Evolutionary conservation across 768 basidiomycete genomes (phyloP).

Genomic region (Tricholoma saponaceum): DNA sequence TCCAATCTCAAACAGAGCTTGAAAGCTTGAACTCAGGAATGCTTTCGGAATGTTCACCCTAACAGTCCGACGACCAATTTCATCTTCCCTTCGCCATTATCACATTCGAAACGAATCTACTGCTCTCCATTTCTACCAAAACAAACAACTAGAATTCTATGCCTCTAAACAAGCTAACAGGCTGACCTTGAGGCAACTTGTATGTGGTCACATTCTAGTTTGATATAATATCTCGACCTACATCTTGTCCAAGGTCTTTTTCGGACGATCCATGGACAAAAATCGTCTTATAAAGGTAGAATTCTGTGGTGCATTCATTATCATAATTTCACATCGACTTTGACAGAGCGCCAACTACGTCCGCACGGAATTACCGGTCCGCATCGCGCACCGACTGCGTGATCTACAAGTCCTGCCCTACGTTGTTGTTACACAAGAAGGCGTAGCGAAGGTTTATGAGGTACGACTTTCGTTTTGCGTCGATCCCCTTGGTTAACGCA

Average conservation of each 20-base stretch:
- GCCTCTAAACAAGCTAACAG: conserved; percentile 69
- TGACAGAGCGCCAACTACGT: conserved; percentile 85
- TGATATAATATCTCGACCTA: not conserved
- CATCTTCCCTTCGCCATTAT: not conserved
- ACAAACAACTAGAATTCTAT: conserved; percentile 77
- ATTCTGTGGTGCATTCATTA: not conserved
- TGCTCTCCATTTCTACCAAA: conserved; percentile 73
- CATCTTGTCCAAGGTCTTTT: conserved; percentile 58
- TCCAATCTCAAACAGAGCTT: too few species aligned
- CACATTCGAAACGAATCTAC: conserved; percentile 23
- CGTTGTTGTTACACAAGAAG: conserved; percentile 82
- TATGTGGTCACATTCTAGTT: conserved; percentile 26
- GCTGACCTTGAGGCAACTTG: conserved; percentile 76
- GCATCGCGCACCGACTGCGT: conserved; percentile 82
- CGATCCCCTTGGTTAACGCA: not conserved
- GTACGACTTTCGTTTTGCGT: conserved; percentile 35
- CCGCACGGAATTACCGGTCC: conserved; percentile 81
- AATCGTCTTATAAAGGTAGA: conserved; percentile 73
- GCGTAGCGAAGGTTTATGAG: conserved; percentile 80
- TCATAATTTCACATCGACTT: not conserved
- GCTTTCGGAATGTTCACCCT: conserved; percentile 10
- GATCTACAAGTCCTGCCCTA: conserved; percentile 87
- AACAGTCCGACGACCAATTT: conserved; percentile 5
- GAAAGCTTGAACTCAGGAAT: not conserved
- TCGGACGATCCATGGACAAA: conserved; percentile 77